phyloP scores from a whole-genome alignment of 805 yeast species.

The Starmerella floricola region DNA sequence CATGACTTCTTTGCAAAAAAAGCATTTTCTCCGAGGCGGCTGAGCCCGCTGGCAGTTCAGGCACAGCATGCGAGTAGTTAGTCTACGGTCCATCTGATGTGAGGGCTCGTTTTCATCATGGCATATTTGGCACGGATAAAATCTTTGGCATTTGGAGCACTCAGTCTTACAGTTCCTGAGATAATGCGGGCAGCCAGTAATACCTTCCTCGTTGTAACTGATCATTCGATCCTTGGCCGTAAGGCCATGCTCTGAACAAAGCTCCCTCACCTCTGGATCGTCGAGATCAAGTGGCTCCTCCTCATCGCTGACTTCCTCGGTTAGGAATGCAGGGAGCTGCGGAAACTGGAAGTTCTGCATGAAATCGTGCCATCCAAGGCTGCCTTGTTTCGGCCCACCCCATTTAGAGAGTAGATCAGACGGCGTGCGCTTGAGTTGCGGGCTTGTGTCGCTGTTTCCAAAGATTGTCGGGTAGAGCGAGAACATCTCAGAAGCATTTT shows the following conservation, averaged over 20 bases:
- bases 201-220: slow-evolving; percentile 31
- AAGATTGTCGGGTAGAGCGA: neutral
- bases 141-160: slow-evolving; percentile 59
- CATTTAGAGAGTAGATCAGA: slow-evolving; percentile 17
- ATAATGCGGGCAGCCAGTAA: slow-evolving; percentile 73
- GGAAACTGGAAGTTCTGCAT: slow-evolving; percentile 12
- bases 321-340: slow-evolving; percentile 11
- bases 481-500: slow-evolving; percentile 15
- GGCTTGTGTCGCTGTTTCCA: neutral
- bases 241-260: slow-evolving; percentile 22
- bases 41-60: slow-evolving; percentile 72
- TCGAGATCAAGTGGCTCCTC: slow-evolving; percentile 8
- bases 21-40: slow-evolving; percentile 56
- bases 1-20: slow-evolving; percentile 51
- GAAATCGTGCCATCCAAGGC: slow-evolving; percentile 12
- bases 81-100: slow-evolving; percentile 48
- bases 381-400: slow-evolving; percentile 6
- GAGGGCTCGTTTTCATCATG: slow-evolving; percentile 50
- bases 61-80: slow-evolving; percentile 61
- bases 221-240: slow-evolving; percentile 34
- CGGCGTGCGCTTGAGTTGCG: slow-evolving; percentile 2
- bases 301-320: slow-evolving; percentile 4
- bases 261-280: slow-evolving; percentile 24
- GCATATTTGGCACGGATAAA: slow-evolving; percentile 77
- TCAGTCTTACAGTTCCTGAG: slow-evolving; percentile 72